These are phyloP conservation scores for Xylariales sp. DNA, from an alignment of 2,329 filamentous ascomycete species.

Conservation along the genomic window DNA sequence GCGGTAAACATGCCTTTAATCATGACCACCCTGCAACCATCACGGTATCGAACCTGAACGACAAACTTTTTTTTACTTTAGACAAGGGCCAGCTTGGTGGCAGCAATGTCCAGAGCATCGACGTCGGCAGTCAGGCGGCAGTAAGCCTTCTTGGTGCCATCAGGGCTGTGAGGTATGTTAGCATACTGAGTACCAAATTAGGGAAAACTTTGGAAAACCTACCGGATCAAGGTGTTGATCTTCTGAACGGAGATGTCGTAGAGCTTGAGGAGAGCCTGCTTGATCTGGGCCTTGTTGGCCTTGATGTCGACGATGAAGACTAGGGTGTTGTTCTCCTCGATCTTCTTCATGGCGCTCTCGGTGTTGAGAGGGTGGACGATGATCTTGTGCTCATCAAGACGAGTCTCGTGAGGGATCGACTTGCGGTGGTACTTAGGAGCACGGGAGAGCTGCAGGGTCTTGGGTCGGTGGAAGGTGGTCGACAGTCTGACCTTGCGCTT, in stretches of 20 bases:
- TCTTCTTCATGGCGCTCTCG: slow-evolving; percentile 99
- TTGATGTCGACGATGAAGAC: slow-evolving; percentile 96
- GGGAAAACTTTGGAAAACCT: slow-evolving; percentile 29
- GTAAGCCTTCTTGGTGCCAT: slow-evolving; percentile 98
- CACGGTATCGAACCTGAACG: slow-evolving; percentile 14
- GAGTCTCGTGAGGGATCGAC: slow-evolving; percentile 82
- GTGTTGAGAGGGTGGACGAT: slow-evolving; percentile 99
- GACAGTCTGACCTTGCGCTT: slow-evolving; percentile 86
- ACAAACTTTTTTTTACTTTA: no score
- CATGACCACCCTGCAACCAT: slow-evolving; percentile 16
- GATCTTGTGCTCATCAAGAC: slow-evolving; percentile 96
- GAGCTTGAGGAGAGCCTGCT: slow-evolving; percentile 95
- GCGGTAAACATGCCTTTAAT: slow-evolving; percentile 6
- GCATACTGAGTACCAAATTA: neutral
- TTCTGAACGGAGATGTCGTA: slow-evolving; percentile 98
- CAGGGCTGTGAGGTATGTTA: slow-evolving; percentile 55
- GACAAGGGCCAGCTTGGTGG: slow-evolving; percentile 97
- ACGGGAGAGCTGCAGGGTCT: slow-evolving; percentile 90
- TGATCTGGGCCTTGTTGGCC: slow-evolving; percentile 99
- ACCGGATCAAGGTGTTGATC: slow-evolving; percentile 99
- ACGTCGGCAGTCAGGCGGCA: slow-evolving; percentile 93
- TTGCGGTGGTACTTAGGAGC: slow-evolving; percentile 94
- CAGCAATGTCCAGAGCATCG: slow-evolving; percentile 97
- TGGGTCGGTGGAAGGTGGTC: slow-evolving; percentile 96
- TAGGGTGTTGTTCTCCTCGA: slow-evolving; percentile 99